Base-by-base conservation (phyloP, 306 rosid genomes). In the Fragaria vesca region DNA sequence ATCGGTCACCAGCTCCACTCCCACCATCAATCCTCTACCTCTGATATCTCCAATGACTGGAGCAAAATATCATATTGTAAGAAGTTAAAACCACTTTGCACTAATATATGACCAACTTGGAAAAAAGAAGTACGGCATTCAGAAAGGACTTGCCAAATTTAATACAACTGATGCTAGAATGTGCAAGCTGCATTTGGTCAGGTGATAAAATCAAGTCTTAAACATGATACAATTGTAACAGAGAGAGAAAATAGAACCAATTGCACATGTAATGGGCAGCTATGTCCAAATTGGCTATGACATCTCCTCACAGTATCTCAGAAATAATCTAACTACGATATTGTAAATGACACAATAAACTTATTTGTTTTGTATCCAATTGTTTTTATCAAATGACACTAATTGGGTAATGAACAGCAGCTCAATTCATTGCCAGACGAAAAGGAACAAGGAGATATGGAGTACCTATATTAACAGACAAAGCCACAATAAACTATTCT, bases 21-120 rank as follows among this genome's bases (percentile, higher is more conserved):
- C 97, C 62, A 92, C 86, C 97, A 94, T 94, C 38, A 94, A 89
- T 73, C 97, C 97, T 62, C 90, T 86, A 80, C 96, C 97, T 78
- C 97, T 85, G 69, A 94, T 93, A 87, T 92, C 88, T 77, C 98
- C 97, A 58, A 90, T 89, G 80, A 94, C 94, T 94, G 83, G 24
- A 51, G 83, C 72, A 76, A 72, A 13, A 81, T 30, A 77, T 82
- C 36, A 70, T 62, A 72, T 7, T 7, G 60, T 66, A 76, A 7
- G 60, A 54, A 54, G 12, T 18, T 20, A 54, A 20, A 1, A 34
- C 83, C 57, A 43, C 51, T 36, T 42, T 9, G 26, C 15, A 11
- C 5, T 17, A 80, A 42, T 18, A 16, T 48, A 12, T 20, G 20
- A 12, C 69, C 18, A 52, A 54, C 10, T 8, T n/a, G 21, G 30